A percentile compares a stretch with the other conserved stretches of the same genome.
phyloP scores from a whole-genome alignment of 495 filamentous ascomycete species.

The Melanomma pulvis-pyrius region DNA sequence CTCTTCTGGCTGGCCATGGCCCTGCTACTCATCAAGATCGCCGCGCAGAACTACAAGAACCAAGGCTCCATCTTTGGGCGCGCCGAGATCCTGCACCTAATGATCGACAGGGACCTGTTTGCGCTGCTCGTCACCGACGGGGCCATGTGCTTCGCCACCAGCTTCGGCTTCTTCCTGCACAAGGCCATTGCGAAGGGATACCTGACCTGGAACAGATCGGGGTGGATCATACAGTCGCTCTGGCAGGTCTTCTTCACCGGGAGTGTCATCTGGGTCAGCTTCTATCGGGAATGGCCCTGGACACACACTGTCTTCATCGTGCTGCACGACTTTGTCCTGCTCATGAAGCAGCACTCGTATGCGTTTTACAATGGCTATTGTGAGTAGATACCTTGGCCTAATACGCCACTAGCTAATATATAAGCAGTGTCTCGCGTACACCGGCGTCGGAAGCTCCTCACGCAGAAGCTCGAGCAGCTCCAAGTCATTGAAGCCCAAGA shows the following conservation, averaged over 20 bases:
- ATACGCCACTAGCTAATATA: not conserved
- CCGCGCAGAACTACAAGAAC: constrained; percentile 63
- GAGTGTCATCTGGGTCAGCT: constrained; percentile 60
- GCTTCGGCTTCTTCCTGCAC: constrained; percentile 63
- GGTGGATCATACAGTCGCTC: constrained; percentile 71
- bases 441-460: constrained; percentile 51
- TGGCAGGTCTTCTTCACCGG: constrained; percentile 68
- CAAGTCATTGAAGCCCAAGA: constrained; percentile 41
- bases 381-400: constrained; percentile 29
- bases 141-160: constrained; percentile 62
- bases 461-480: constrained; percentile 51
- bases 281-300: constrained; percentile 74
- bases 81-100: constrained; percentile 68
- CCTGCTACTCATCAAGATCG: constrained; percentile 63
- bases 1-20: constrained; percentile 72
- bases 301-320: constrained; percentile 73
- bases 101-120: constrained; percentile 68
- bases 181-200: constrained; percentile 55
- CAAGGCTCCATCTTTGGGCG: constrained; percentile 65
- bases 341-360: constrained; percentile 82
- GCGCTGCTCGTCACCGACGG: constrained; percentile 68
- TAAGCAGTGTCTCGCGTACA: constrained; percentile 59
- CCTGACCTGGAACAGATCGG: constrained; percentile 63
- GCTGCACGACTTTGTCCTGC: constrained; percentile 67
- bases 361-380: constrained; percentile 74